Evolutionary conservation across 495 filamentous ascomycete genomes (phyloP).

Genomic region (Talaromyces adpressus): DNA sequence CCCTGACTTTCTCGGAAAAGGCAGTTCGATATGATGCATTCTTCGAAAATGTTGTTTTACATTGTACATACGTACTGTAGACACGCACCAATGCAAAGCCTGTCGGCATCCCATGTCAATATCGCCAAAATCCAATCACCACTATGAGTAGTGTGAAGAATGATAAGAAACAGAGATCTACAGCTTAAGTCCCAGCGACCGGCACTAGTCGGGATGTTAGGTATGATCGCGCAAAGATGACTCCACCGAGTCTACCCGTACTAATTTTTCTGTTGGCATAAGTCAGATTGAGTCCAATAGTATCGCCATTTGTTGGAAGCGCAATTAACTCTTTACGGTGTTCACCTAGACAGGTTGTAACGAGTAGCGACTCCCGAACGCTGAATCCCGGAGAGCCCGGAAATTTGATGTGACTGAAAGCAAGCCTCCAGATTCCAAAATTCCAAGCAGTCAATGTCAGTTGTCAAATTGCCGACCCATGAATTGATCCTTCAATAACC

Average conservation of each 20-base stretch:
- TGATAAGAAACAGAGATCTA: constrained; percentile 1
- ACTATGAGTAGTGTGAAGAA: not conserved
- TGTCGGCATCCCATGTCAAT: not conserved
- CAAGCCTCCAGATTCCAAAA: not conserved
- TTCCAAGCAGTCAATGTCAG: not conserved
- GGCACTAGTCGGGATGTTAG: constrained; percentile 2
- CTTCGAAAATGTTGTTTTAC: not conserved
- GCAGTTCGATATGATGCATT: not conserved
- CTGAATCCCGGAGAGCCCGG: not conserved
- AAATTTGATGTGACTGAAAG: not conserved
- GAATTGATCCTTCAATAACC: not conserved
- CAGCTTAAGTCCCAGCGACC: not conserved
- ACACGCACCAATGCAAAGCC: not conserved
- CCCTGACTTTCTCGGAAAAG: not conserved
- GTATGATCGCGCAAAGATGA: constrained; percentile 7
- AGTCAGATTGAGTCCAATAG: not conserved
- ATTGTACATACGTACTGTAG: too few species aligned
- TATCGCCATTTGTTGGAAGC: not conserved
- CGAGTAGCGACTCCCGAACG: not conserved
- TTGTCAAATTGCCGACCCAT: not conserved
- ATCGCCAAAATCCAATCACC: not conserved
- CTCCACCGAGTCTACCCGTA: not conserved
- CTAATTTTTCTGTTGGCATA: not conserved
- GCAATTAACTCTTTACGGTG: not conserved
- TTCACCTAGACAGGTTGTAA: not conserved